Evolutionary conservation across 2,329 filamentous ascomycete species (phyloP).

Genomic region (Xenoacremonium recifei): DNA sequence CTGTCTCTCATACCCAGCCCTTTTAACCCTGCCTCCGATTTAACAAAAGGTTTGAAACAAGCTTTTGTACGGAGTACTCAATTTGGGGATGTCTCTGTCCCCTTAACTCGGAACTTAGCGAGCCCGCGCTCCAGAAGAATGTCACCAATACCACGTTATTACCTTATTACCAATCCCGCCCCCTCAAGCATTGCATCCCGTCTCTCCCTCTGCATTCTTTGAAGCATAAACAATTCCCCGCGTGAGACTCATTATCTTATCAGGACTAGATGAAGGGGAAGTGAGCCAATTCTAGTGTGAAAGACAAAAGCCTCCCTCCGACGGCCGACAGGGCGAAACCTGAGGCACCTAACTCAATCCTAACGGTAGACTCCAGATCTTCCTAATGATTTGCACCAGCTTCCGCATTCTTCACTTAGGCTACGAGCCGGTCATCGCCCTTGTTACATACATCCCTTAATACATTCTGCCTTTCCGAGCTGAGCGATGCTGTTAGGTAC

Average conservation of each 20-base stretch:
- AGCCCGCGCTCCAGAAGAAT: neutral
- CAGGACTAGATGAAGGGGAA: neutral
- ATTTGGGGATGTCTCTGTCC: neutral
- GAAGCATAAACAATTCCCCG: neutral
- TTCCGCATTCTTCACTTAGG: no score
- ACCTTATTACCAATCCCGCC: neutral
- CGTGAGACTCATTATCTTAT: neutral
- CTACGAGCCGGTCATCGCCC: no score
- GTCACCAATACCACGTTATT: neutral
- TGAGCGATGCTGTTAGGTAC: no score
- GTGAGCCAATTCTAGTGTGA: neutral
- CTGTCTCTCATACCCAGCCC: no score
- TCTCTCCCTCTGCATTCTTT: neutral
- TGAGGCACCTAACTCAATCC: no score
- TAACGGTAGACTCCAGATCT: no score
- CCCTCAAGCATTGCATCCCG: neutral
- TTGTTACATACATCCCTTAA: no score
- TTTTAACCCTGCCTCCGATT: no score
- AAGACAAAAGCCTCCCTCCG: neutral
- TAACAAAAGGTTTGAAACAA: no score
- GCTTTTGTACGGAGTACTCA: neutral
- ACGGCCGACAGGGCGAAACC: no score
- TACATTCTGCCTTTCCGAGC: no score
- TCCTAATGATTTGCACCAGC: no score
- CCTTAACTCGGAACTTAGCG: neutral